These are phyloP conservation scores for Gorgonomyces haynaldii DNA, from an alignment of 192 early-diverging fungal species.

Conservation along the genomic window DNA sequence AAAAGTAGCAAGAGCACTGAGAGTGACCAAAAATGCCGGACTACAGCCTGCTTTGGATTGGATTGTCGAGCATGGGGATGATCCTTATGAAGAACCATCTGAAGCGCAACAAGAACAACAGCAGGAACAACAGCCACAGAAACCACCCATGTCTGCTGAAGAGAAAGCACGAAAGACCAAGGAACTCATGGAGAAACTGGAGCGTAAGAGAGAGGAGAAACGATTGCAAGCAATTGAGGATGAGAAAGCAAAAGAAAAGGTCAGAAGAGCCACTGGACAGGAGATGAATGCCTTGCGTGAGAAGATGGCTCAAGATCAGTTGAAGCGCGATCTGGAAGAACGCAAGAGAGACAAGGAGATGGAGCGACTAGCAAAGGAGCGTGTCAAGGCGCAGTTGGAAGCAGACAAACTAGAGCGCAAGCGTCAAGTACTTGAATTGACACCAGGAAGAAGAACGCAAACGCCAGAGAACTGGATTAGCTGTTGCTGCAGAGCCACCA, in stretches of 20 bases:
- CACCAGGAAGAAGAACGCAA: conserved; percentile 20
- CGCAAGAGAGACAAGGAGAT: conserved; percentile 70
- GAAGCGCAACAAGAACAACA: conserved; percentile 61
- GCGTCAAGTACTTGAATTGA: conserved; percentile 34
- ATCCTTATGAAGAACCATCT: conserved; percentile 42
- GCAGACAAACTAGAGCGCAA: conserved; percentile 61
- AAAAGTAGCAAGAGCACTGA: conserved; percentile 39
- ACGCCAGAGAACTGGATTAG: conserved; percentile 6
- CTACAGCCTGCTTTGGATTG: conserved; percentile 81
- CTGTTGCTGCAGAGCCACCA: conserved; percentile 20
- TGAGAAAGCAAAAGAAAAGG: conserved; percentile 55
- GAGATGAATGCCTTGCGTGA: conserved; percentile 48
- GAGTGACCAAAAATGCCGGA: conserved; percentile 60
- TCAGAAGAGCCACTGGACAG: conserved; percentile 24
- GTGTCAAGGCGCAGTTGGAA: conserved; percentile 69
- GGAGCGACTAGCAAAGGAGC: conserved; percentile 59
- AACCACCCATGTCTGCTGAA: conserved; percentile 69
- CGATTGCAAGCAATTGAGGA: conserved; percentile 52
- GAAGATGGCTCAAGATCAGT: conserved; percentile 56
- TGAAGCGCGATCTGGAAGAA: conserved; percentile 56
- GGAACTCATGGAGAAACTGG: conserved; percentile 55
- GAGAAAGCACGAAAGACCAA: conserved; percentile 62
- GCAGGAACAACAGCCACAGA: conserved; percentile 60
- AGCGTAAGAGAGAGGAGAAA: conserved; percentile 53
- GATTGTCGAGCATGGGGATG: conserved; percentile 60